These are phyloP conservation scores for Aspergillus sparsus DNA, from an alignment of 495 filamentous ascomycete genomes.

Conservation along the genomic window DNA sequence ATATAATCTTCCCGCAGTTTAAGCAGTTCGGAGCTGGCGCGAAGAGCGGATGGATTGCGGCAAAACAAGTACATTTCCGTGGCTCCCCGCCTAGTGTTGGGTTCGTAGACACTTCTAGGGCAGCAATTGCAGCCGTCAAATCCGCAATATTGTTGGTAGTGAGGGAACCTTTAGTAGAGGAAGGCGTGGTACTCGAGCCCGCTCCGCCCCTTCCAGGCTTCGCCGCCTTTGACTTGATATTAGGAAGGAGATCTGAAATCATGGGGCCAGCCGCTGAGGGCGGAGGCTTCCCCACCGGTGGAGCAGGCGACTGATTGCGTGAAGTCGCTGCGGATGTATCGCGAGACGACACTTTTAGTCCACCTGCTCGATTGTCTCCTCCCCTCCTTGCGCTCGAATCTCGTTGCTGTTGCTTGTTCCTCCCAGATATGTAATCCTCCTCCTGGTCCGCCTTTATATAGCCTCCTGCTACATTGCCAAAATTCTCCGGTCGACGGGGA, in stretches of 20 bases:
- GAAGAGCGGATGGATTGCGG: conserved; percentile 79
- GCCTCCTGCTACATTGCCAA: conserved; percentile 55
- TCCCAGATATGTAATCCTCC: conserved; percentile 60
- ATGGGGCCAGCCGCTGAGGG: conserved; percentile 73
- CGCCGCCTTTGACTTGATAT: conserved; percentile 60
- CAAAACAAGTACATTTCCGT: conserved; percentile 81
- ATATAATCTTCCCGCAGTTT: conserved; percentile 94
- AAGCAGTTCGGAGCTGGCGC: conserved; percentile 88
- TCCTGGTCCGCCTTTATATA: conserved; percentile 62
- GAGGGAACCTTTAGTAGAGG: conserved; percentile 31
- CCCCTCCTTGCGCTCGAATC: conserved; percentile 1
- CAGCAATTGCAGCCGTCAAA: conserved; percentile 87
- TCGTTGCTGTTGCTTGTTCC: neutral
- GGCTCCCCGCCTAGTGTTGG: conserved; percentile 59
- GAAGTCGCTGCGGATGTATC: conserved; percentile 33
- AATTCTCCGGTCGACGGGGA: conserved; percentile 57
- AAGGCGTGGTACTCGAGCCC: conserved; percentile 15
- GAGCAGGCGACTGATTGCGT: conserved; percentile 41
- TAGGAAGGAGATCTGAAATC: conserved; percentile 73
- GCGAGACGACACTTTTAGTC: conserved; percentile 33
- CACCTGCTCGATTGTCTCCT: conserved; percentile 32
- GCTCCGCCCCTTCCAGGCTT: conserved; percentile 49
- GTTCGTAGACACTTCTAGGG: conserved; percentile 87
- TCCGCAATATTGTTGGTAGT: conserved; percentile 72
- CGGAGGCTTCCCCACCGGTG: conserved; percentile 52